A percentile compares a stretch with the other conserved stretches of the same genome.
Conservation (phyloP, 2,329 filamentous ascomycete genomes). For the Diaporthe helianthi region DNA sequence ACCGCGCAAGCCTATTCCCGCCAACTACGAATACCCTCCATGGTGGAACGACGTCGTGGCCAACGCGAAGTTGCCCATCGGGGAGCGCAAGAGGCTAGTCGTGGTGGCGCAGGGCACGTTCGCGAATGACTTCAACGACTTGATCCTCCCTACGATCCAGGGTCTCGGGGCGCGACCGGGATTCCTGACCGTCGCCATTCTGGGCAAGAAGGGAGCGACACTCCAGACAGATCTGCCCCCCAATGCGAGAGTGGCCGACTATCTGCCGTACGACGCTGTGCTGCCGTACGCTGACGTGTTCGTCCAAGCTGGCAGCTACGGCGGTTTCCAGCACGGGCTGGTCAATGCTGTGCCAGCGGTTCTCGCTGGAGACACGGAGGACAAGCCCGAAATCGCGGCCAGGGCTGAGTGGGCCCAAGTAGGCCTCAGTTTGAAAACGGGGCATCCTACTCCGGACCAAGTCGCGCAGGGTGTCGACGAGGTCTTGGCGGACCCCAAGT, state of each 20-base stretch:
- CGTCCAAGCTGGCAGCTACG: constrained; percentile 58
- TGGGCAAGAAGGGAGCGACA: constrained; percentile 41
- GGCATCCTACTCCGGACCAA: constrained; percentile 42
- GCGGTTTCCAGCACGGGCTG: constrained; percentile 53
- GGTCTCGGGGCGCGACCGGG: constrained; percentile 51
- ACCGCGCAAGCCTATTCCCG: constrained; percentile 42
- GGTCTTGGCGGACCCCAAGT: constrained; percentile 43
- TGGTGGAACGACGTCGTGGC: constrained; percentile 54
- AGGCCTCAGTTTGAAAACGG: constrained; percentile 51
- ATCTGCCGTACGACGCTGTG: constrained; percentile 55
- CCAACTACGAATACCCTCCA: constrained; percentile 44
- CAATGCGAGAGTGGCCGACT: constrained; percentile 54
- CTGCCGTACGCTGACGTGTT: constrained; percentile 53
- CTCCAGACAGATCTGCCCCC: constrained; percentile 43
- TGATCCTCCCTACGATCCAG: constrained; percentile 53
- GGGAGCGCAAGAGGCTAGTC: constrained; percentile 48
- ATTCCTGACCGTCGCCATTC: constrained; percentile 45
- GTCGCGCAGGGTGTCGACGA: constrained; percentile 43
- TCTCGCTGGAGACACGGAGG: constrained; percentile 50
- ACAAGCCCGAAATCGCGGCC: constrained; percentile 50
- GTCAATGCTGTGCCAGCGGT: constrained; percentile 55
- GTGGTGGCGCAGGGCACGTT: constrained; percentile 58
- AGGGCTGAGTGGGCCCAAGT: constrained; percentile 52
- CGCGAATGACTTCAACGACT: constrained; percentile 47
- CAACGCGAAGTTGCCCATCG: constrained; percentile 38